These are phyloP conservation scores for Yamadazyma sp. DNA, from an alignment of 805 yeast genomes.

Conservation along the genomic window DNA sequence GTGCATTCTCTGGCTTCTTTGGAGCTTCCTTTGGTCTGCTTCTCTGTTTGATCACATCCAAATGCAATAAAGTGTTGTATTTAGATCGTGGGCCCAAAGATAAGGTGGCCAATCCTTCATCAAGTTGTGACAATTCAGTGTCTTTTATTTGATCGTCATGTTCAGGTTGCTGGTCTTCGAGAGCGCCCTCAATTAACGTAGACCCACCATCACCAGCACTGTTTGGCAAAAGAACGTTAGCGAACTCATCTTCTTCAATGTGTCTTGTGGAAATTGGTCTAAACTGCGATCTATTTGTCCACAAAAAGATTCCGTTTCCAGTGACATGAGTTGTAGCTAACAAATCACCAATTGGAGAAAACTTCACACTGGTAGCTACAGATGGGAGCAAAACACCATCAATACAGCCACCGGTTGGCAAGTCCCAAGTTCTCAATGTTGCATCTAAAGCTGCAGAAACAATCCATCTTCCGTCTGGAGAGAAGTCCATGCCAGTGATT, in stretches of 20 bases:
- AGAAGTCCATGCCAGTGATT: constrained; percentile 83
- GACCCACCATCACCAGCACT: constrained; percentile 77
- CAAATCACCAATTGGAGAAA: constrained; percentile 86
- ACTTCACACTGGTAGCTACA: constrained; percentile 77
- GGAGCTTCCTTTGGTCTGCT: constrained; percentile 90
- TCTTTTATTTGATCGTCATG: constrained; percentile 22
- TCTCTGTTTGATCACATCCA: constrained; percentile 81
- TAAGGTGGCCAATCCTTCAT: constrained; percentile 63
- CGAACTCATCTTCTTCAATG: constrained; percentile 73
- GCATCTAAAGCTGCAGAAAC: constrained; percentile 80
- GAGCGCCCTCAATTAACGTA: constrained; percentile 74
- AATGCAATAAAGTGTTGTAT: constrained; percentile 72
- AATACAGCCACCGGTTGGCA: constrained; percentile 95
- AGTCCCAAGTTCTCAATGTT: constrained; percentile 93
- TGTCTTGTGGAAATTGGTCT: constrained; percentile 71
- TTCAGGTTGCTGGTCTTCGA: constrained; percentile 37
- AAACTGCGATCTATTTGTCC: constrained; percentile 92
- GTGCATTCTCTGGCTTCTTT: constrained; percentile 75
- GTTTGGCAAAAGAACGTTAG: constrained; percentile 64
- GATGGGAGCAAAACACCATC: constrained; percentile 80
- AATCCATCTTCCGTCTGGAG: constrained; percentile 95
- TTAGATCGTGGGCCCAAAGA: constrained; percentile 76
- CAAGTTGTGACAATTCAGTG: constrained; percentile 63
- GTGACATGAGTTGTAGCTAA: constrained; percentile 90
- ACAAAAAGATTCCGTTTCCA: constrained; percentile 84